Percentiles rank a stretch among this genome's conserved stretches.
Conservation (phyloP, 192 early-diverging fungal species). For the Umbelopsis sp. region DNA sequence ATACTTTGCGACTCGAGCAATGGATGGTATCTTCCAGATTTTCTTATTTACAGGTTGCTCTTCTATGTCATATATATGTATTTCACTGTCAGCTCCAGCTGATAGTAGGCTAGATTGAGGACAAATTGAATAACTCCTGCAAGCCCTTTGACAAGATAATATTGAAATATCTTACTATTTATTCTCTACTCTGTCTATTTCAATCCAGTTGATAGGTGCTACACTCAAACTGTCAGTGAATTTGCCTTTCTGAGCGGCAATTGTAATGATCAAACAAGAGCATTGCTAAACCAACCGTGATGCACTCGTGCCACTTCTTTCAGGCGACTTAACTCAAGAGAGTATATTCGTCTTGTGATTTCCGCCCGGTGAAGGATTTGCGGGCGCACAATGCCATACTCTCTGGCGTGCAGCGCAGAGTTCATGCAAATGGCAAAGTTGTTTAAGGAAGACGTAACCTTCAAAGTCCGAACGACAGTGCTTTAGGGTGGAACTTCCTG, state of each 20-base stretch:
- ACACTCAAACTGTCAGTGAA: background rate
- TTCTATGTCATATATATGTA: conserved; percentile 68
- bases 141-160: background rate
- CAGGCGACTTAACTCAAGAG: conserved; percentile 27
- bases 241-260: background rate
- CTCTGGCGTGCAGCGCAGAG: conserved; percentile 15
- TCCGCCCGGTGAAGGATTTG: conserved; percentile 27
- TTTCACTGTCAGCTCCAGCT: conserved; percentile 60
- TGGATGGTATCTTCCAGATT: conserved; percentile 25
- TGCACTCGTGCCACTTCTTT: conserved; percentile 30
- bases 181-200: conserved; percentile 55
- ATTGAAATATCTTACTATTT: conserved; percentile 54
- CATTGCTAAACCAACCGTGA: conserved; percentile 13
- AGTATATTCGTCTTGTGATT: conserved; percentile 30
- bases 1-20: conserved; percentile 42
- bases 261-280: background rate
- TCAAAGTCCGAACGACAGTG: conserved; percentile 2
- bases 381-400: conserved; percentile 6
- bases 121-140: background rate
- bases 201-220: conserved; percentile 52
- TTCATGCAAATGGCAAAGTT: conserved; percentile 9
- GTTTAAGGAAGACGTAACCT: background rate
- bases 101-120: conserved; percentile 55
- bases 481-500: background rate
- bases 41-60: conserved; percentile 24